Evolutionary conservation across 768 basidiomycete species (phyloP).

Genomic region (Myochromella boudieri): DNA sequence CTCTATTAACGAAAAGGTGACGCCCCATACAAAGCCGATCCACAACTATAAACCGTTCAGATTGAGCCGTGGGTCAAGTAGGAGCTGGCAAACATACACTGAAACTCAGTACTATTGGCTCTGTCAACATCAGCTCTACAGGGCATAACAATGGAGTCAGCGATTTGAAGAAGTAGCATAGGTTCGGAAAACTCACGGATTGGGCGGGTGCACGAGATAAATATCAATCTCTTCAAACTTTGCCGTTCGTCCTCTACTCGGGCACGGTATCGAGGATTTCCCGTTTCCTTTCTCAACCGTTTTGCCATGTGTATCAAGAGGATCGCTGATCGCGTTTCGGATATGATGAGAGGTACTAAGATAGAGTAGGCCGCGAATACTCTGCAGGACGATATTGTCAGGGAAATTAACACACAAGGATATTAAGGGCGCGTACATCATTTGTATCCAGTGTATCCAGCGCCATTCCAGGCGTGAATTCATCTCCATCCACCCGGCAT

Average conservation of each 20-base stretch:
- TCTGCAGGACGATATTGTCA: slow-evolving; percentile 29
- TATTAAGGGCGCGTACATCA: slow-evolving; percentile 47
- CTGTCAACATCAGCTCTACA: slow-evolving; percentile 64
- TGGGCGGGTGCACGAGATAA: slow-evolving; percentile 68
- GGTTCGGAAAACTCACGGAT: slow-evolving; percentile 47
- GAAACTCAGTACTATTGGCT: slow-evolving; percentile 74
- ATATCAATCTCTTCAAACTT: slow-evolving; percentile 58
- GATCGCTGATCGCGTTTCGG: slow-evolving; percentile 73
- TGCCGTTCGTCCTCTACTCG: slow-evolving; percentile 63
- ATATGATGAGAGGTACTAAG: slow-evolving; percentile 53
- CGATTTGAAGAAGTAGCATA: neutral
- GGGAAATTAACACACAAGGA: neutral
- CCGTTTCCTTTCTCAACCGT: slow-evolving; percentile 62
- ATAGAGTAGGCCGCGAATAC: slow-evolving; percentile 50
- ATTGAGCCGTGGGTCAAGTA: slow-evolving; percentile 21
- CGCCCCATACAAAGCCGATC: slow-evolving; percentile 77
- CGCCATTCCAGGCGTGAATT: slow-evolving; percentile 63
- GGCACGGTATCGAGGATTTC: slow-evolving; percentile 61
- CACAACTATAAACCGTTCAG: slow-evolving; percentile 45
- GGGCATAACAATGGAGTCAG: neutral
- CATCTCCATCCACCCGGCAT: slow-evolving; percentile 68
- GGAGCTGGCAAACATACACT: slow-evolving; percentile 52
- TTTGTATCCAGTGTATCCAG: slow-evolving; percentile 84
- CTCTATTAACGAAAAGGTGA: slow-evolving; percentile 68
- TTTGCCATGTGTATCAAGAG: slow-evolving; percentile 66